Conservation (phyloP, 306 rosid species). For the Alnus glutinosa region DNA sequence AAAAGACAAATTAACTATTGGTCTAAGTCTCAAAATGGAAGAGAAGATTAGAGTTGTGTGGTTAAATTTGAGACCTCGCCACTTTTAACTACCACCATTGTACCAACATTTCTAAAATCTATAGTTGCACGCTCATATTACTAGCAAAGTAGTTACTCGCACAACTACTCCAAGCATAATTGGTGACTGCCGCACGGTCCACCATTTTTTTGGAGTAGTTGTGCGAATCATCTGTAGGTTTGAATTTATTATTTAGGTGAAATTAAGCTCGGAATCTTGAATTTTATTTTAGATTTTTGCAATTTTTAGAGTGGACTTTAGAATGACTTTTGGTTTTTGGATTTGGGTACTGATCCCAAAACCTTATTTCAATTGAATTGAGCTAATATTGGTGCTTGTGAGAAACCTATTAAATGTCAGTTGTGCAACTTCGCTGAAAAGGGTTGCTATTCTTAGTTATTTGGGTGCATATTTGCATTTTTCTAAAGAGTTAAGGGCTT, state of each 20-base stretch:
- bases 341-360: background rate
- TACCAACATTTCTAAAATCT: no score
- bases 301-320: background rate
- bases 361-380: background rate
- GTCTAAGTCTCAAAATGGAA: no score
- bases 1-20: no score
- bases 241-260: slow-evolving; percentile 1
- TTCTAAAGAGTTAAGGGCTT: background rate
- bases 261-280: slow-evolving; percentile 11
- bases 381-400: slow-evolving; percentile 7
- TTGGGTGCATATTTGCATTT: background rate
- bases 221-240: background rate
- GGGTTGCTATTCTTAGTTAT: background rate
- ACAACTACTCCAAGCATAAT: no score
- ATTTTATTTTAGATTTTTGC: background rate
- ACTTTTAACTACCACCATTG: no score
- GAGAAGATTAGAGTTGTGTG: no score
- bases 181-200: no score
- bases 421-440: background rate
- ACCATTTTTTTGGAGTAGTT: no score
- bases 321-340: background rate
- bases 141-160: no score
- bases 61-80: no score
- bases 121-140: no score
- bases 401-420: slow-evolving; percentile 1